Percentiles rank a stretch among this genome's conserved stretches.
These are phyloP conservation scores for Paramyrothecium roridum DNA, from an alignment of 2,329 filamentous ascomycete species.

Conservation along the genomic window DNA sequence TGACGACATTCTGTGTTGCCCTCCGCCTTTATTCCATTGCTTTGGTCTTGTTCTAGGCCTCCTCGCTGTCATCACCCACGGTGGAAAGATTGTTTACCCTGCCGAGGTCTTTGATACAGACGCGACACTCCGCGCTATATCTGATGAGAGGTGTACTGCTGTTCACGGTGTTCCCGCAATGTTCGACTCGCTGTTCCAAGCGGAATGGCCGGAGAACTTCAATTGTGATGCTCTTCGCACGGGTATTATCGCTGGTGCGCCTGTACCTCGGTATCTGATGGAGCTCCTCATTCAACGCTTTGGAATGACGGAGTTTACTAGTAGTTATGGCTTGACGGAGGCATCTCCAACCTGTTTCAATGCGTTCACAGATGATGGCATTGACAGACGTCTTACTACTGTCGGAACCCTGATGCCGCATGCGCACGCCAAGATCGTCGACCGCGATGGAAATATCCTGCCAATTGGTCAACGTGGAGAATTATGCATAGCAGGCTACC, in stretches of 20 bases:
- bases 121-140: slow-evolving; percentile 55
- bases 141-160: slow-evolving; percentile 50
- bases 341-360: slow-evolving; percentile 58
- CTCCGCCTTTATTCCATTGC: slow-evolving; percentile 65
- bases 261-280: slow-evolving; percentile 62
- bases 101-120: slow-evolving; percentile 62
- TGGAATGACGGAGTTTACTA: not conserved
- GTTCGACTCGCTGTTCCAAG: slow-evolving; percentile 64
- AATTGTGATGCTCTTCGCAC: slow-evolving; percentile 48
- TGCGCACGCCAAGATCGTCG: slow-evolving; percentile 58
- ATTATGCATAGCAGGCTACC: slow-evolving; percentile 62
- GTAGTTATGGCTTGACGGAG: slow-evolving; percentile 63
- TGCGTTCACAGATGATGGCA: slow-evolving; percentile 63
- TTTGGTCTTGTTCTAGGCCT: slow-evolving; percentile 71
- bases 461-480: slow-evolving; percentile 56
- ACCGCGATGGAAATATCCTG: slow-evolving; percentile 50
- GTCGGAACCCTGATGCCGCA: slow-evolving; percentile 63
- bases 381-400: slow-evolving; percentile 60
- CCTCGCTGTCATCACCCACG: slow-evolving; percentile 66
- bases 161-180: slow-evolving; percentile 59
- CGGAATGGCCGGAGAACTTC: slow-evolving; percentile 26
- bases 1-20: slow-evolving; percentile 61
- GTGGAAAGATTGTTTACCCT: slow-evolving; percentile 61
- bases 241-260: slow-evolving; percentile 64
- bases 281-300: slow-evolving; percentile 40